A percentile compares a stretch with the other conserved stretches of the same genome.
Evolutionary conservation across 768 basidiomycete genomes (phyloP).

Genomic region (Naganishia vaughanmartiniae): DNA sequence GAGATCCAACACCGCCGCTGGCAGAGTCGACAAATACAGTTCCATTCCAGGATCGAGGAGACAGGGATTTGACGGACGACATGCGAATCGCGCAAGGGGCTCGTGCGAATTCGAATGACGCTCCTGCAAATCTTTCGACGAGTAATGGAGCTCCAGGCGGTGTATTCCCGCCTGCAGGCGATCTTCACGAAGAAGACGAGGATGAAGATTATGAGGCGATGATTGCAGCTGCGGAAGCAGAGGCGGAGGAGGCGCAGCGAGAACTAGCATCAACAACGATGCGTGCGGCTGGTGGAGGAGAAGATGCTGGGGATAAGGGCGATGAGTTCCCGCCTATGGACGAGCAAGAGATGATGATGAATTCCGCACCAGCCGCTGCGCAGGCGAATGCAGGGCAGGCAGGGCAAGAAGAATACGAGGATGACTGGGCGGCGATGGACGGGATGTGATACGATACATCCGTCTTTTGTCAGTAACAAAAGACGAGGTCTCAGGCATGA

Average conservation of each 20-base stretch:
- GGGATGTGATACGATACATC: conserved; percentile 20
- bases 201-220: conserved; percentile 31
- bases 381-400: background rate
- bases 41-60: background rate
- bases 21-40: background rate
- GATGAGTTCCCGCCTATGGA: background rate
- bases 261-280: background rate
- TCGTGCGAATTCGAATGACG: background rate
- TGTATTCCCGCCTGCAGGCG: too few relatives aligned
- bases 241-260: conserved; percentile 24
- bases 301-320: background rate
- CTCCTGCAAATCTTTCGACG: too few relatives aligned
- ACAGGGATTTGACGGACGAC: background rate
- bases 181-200: conserved; percentile 15
- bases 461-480: too few relatives aligned
- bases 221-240: conserved; percentile 30
- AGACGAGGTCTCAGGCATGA: too few relatives aligned
- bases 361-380: too few relatives aligned
- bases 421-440: conserved; percentile 33
- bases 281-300: background rate
- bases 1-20: background rate
- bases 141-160: too few relatives aligned
- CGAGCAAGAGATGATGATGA: background rate
- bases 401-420: conserved; percentile 27
- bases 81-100: background rate